Conservation (phyloP, 176 grass and related monocot genomes). For the Rhynchospora breviuscula region DNA sequence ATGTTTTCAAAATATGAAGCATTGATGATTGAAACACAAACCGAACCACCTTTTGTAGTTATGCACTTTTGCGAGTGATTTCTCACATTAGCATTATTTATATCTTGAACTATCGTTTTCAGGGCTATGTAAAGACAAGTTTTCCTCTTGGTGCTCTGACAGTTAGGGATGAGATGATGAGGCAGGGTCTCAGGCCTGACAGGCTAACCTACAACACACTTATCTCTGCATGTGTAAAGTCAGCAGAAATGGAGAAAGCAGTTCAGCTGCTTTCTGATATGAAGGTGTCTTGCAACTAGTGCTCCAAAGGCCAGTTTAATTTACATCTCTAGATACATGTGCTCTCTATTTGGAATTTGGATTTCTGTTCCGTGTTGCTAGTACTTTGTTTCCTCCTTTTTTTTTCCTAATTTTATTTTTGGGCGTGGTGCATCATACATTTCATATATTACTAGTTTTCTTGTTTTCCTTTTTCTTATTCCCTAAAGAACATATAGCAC, state of each 20-base stretch:
- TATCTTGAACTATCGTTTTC: conserved; percentile 20
- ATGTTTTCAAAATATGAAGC: not conserved
- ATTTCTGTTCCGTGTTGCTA: not conserved
- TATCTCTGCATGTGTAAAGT: conserved; percentile 74
- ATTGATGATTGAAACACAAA: not conserved
- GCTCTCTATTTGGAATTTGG: conserved; percentile 18
- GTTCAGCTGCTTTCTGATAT: conserved; percentile 86
- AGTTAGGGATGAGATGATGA: conserved; percentile 81
- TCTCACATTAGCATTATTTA: conserved; percentile 1
- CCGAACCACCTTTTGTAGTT: not conserved
- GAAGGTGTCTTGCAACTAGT: conserved; percentile 88
- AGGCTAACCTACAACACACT: conserved; percentile 89
- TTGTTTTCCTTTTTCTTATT: not conserved
- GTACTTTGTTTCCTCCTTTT: not conserved
- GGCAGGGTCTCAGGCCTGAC: conserved; percentile 84
- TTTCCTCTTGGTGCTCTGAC: conserved; percentile 84
- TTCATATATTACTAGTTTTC: not conserved
- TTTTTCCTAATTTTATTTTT: not conserved
- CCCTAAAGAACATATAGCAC: not conserved
- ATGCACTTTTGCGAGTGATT: not conserved
- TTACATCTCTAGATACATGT: conserved; percentile 34
- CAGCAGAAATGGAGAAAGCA: conserved; percentile 63
- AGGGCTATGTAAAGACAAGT: conserved; percentile 81
- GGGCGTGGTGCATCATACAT: not conserved
- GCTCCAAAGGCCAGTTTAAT: conserved; percentile 90